phyloP scores from a whole-genome alignment of 768 basidiomycete genomes.

The Termitomyces sp. region DNA sequence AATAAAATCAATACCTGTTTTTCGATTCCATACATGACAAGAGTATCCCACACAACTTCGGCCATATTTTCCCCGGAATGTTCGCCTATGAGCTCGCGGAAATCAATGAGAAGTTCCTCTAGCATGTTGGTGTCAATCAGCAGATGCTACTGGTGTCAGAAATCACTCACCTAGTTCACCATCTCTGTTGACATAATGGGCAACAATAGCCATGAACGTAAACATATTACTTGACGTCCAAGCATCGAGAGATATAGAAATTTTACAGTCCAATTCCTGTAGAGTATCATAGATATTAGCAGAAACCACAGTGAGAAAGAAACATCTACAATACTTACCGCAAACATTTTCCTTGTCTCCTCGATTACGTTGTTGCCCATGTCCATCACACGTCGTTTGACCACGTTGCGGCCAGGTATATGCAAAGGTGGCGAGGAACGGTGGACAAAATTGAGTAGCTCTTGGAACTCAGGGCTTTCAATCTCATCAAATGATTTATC shows the following conservation, averaged over 20 bases:
- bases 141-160: background rate
- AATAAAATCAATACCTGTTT: slow-evolving; percentile 14
- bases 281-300: background rate
- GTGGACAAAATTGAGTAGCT: slow-evolving; percentile 16
- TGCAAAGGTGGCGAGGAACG: background rate
- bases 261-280: slow-evolving; percentile 17
- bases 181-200: slow-evolving; percentile 21
- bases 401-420: background rate
- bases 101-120: slow-evolving; percentile 37
- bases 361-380: background rate
- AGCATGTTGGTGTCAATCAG: background rate
- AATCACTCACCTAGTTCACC: slow-evolving; percentile 18
- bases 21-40: slow-evolving; percentile 25
- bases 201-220: slow-evolving; percentile 24
- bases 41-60: slow-evolving; percentile 26
- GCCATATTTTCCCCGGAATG: slow-evolving; percentile 36
- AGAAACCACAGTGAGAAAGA: background rate
- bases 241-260: slow-evolving; percentile 20
- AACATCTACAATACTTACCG: background rate
- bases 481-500: slow-evolving; percentile 22
- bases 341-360: slow-evolving; percentile 3
- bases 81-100: slow-evolving; percentile 29
- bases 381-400: background rate
- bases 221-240: slow-evolving; percentile 27
- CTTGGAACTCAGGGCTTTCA: slow-evolving; percentile 16